These are phyloP conservation scores for Combretum micranthum DNA, from an alignment of 345 rosid species.

Conservation along the genomic window DNA sequence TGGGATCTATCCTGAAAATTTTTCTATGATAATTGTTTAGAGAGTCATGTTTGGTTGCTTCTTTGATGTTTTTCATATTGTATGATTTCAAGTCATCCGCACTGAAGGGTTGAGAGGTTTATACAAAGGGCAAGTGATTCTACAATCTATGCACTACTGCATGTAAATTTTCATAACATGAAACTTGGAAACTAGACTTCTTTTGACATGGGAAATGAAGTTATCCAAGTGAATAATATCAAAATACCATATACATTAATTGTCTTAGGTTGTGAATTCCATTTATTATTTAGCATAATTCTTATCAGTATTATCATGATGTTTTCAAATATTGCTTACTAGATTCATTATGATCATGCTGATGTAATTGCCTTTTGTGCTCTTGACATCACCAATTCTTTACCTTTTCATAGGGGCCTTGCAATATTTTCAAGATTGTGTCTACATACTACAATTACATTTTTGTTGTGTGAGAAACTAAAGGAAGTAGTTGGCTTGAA, in stretches of 20 bases:
- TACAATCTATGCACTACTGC: background rate
- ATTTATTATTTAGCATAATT: no score
- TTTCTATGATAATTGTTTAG: background rate
- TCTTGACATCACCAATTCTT: conserved; percentile 11
- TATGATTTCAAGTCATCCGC: conserved; percentile 43
- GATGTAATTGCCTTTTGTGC: background rate
- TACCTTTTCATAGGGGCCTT: conserved; percentile 56
- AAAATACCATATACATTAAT: no score
- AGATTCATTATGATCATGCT: no score
- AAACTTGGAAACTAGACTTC: background rate
- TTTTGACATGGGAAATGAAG: no score
- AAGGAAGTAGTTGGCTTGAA: conserved; percentile 65
- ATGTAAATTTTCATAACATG: background rate
- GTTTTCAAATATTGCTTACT: no score
- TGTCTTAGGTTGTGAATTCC: no score
- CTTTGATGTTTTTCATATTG: conserved; percentile 13
- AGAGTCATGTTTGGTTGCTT: conserved; percentile 6
- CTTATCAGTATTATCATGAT: no score
- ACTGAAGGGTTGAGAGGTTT: conserved; percentile 69
- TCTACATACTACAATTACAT: conserved; percentile 77
- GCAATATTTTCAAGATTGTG: conserved; percentile 74
- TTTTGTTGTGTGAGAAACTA: conserved; percentile 69
- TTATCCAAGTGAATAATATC: no score
- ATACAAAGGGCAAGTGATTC: conserved; percentile 71
- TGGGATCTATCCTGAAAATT: no score